Evolutionary conservation across 2,329 filamentous ascomycete species (phyloP), one percentile per base, ranked within the genome.

Genomic region (Cytospora leucostoma): DNA sequence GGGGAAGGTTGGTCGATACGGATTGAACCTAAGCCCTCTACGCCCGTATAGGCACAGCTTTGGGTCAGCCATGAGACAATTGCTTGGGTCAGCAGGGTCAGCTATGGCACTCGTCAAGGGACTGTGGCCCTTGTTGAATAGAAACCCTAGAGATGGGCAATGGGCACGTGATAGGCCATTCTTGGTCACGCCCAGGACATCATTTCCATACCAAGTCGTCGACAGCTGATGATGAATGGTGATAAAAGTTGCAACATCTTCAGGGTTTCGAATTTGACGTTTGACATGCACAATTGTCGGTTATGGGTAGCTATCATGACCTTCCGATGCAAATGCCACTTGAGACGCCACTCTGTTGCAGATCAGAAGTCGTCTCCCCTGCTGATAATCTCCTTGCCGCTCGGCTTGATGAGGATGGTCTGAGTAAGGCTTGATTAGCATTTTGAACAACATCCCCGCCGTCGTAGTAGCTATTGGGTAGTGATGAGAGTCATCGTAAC

Each of bases 301-400:
- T 59, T 40, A 59, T 56, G 53, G 21, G 49, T 37, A 56, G 21
- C 52, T 37, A 56, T 38, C 38, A 33, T 50, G 51, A 33, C 35
- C 44, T 44, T 2, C 32, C 53, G 49, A 52, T 49, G 49, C 53
- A 21, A 47, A 13, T 32, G 2, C 13, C 27, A 51, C n/a, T 34
- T 15, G 8, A 21, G 2, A 54, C 37, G 50, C 32, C 49, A 19
- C 15, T 27, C 19, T 33, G 37, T 27, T 50, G 17, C 37, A 44
- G 37, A 44, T 61, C 85, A 96, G 75, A 92, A 96, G 74, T 96
- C 92, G 60, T 95, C 90, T 68, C 92, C 92, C 66, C 91, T 87
- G 76, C 89, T 93, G 71, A 96, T 89, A 68, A 96, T 88, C 80
- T 96, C 92, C 82, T 96, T 96, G 61, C 93, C 89, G 64, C 82